phyloP scores from a whole-genome alignment of 352 stramenopile genomes.

The Thraustotheca clavata region DNA sequence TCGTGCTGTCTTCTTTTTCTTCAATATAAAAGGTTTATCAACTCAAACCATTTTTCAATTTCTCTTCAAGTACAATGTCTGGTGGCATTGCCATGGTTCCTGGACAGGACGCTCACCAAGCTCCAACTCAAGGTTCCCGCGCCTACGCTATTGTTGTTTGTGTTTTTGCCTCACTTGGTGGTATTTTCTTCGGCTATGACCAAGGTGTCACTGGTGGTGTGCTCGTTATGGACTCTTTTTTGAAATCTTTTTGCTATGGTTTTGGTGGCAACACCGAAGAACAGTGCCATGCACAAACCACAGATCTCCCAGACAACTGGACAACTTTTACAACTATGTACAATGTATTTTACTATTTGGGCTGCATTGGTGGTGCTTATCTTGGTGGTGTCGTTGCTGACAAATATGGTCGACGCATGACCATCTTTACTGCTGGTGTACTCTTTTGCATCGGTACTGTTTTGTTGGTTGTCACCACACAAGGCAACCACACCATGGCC shows the following conservation, averaged over 20 bases:
- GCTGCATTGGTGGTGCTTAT: constrained; percentile 32
- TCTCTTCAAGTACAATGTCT: constrained; percentile 6
- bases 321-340: constrained; percentile 34
- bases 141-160: constrained; percentile 33
- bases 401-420: constrained; percentile 30
- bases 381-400: constrained; percentile 30
- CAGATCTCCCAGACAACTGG: constrained; percentile 32
- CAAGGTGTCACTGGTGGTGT: constrained; percentile 35
- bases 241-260: constrained; percentile 35
- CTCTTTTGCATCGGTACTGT: constrained; percentile 36
- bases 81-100: constrained; percentile 5
- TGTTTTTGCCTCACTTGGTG: constrained; percentile 34
- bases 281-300: constrained; percentile 19
- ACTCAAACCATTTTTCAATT: no score
- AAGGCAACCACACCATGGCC: constrained; percentile 23
- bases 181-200: constrained; percentile 44
- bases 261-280: constrained; percentile 32
- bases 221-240: constrained; percentile 38
- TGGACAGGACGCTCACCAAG: not conserved
- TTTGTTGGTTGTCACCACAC: constrained; percentile 25
- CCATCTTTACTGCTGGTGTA: constrained; percentile 30
- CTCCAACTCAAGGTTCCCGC: constrained; percentile 29
- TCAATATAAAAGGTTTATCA: no score
- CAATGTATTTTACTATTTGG: constrained; percentile 37
- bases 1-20: no score